Base-by-base conservation (phyloP, 768 basidiomycete species). In the Boletus subparvulus region DNA sequence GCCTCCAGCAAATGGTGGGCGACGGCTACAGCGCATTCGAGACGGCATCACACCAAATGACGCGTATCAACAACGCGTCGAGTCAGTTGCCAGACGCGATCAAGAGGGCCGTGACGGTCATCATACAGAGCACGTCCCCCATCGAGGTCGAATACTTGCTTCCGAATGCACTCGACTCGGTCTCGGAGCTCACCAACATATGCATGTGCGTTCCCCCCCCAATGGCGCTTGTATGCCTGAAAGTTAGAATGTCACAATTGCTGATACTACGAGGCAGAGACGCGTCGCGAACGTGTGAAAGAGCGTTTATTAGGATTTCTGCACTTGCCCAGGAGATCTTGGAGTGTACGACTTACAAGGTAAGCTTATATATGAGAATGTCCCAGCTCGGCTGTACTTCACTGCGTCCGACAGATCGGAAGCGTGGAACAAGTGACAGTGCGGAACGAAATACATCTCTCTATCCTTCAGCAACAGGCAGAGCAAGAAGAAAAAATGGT, bases 1-100 rank as follows among this genome's bases (percentile, higher is more conserved):
- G 58, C 39, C 61, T 64, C 36, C 62, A 63, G 36, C 62, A 64
- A 52, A 64, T 64, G 61, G 61, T 63, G 1, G 62, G 62, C 8
- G 61, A 64, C 13, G 62, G 62, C 6, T 64, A 63, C n/a, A 63
- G 24, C 30, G 62, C 61, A 33, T 63, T 64, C 39, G 62, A 63
- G 49, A 64, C 58, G 0, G 58, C 61, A 9, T 63, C 61, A 4
- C 49, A 63, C 32, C 51, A 64, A 39, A 64, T 64, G 62, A 64
- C 52, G 11, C 62, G 61, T 7, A 63, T 64, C 55, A 55, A 63
- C 24, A 64, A 63, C 3, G 61, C 62, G 4, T 63, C 61, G 13
- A 49, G 54, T 35, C 61, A 63, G 24, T 35, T 63, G 16, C 62
- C 61, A 1, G 61, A 59, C 7, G 52, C 58, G 21, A 63, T 63